These are phyloP conservation scores for Oemleria cerasiformis DNA, from an alignment of 306 rosid genomes.

Conservation along the genomic window DNA sequence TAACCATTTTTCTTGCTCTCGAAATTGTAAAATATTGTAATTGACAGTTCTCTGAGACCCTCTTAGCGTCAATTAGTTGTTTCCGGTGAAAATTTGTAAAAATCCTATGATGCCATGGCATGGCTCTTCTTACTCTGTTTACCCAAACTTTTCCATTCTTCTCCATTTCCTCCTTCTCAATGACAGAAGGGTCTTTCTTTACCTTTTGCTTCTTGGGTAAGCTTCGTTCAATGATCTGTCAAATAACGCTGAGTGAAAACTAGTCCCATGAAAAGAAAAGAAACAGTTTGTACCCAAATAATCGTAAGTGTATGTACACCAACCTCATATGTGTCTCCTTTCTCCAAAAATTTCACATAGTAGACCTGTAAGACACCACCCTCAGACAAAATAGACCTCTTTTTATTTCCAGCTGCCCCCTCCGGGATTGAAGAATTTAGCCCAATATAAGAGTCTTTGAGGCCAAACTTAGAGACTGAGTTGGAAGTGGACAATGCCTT, in stretches of 20 bases:
- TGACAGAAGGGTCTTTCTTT: constrained; percentile 70
- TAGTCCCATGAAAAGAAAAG: not conserved
- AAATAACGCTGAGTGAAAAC: constrained; percentile 23
- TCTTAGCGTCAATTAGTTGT: constrained; percentile 91
- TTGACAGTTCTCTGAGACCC: constrained; percentile 89
- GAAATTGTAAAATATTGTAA: constrained; percentile 15
- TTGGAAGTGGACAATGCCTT: constrained; percentile 59
- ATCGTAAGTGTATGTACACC: constrained; percentile 8
- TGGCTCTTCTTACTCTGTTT: constrained; percentile 80
- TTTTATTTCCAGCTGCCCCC: constrained; percentile 98
- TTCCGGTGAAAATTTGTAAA: constrained; percentile 75
- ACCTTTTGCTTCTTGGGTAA: constrained; percentile 79
- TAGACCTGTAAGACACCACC: constrained; percentile 90
- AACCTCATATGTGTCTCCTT: constrained; percentile 99
- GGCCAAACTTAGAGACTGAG: constrained; percentile 61
- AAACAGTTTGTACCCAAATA: not conserved
- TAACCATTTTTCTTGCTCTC: not conserved
- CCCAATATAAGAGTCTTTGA: constrained; percentile 66
- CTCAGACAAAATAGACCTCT: constrained; percentile 85
- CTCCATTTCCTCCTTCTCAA: constrained; percentile 89
- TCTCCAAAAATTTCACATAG: constrained; percentile 97
- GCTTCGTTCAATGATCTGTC: constrained; percentile 94
- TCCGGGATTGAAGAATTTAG: constrained; percentile 85
- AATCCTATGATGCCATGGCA: constrained; percentile 79
- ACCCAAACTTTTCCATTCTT: constrained; percentile 82